Evolutionary conservation across 2,329 filamentous ascomycete genomes (phyloP), one percentile per base, ranked within the genome.

Genomic region (Pseudogymnoascus sp.): DNA sequence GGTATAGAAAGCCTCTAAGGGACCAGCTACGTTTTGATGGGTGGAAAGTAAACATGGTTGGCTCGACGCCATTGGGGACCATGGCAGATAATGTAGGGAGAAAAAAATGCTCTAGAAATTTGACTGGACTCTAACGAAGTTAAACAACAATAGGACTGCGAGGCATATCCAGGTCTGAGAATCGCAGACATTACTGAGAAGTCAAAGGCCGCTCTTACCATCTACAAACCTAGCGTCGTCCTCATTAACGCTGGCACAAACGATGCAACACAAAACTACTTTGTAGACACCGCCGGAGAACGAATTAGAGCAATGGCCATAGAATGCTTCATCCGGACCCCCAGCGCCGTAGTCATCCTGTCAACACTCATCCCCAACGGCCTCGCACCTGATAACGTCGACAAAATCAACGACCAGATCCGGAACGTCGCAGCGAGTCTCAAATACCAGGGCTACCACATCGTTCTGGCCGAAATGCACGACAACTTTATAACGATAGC

Each of bases 41-140:
- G 25, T 35, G 60, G 12, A 13, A 27, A 5, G 60, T 62, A 8
- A 62, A 64, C 29, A 62, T 64, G 63, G 35, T 64, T 12, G 63
- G 63, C 12, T 62, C 35, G 42, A n/a, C 13, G 8, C 15, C 15
- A 2, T 13, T 7, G 12, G 62, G 60, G 4, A 40, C 15, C 8
- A 64, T 64, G 62, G 60, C 29, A 31, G 62, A 64, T 29, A 60
- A 60, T 21, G 37, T 62, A 10, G 48, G 48, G 21, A 21, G 21
- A 21, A 21, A 21, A 21, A 21, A 21, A 21, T 21, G 21, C 21
- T 21, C 21, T 21, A 21, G 21, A 21, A 21, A 3, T 21, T 21
- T 21, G 21, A 21, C 4, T 21, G 21, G 21, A 21, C 21, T 21
- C 21, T 21, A 21, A 21, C 4, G 21, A 21, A 21, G 21, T 21